A percentile compares a stretch with the other conserved stretches of the same genome.
Conservation (phyloP, 1,284 basidiomycete genomes). For the Ceraceosorus bombacis region DNA sequence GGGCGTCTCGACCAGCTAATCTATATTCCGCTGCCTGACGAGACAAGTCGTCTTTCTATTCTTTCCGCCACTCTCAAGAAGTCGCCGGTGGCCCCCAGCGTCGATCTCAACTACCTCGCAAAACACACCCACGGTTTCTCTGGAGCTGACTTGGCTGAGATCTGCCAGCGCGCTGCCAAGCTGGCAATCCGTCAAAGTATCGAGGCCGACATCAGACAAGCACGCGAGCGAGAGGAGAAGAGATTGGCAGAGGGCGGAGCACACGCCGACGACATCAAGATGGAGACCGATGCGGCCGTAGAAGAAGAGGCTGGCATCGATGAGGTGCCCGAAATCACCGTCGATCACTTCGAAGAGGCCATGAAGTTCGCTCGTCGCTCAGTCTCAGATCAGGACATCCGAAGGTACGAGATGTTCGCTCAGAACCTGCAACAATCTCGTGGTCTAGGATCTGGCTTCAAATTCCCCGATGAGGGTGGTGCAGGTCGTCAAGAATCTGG, state of each 20-base stretch:
- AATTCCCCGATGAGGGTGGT: constrained; percentile 76
- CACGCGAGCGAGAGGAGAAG: constrained; percentile 57
- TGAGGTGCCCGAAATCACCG: constrained; percentile 89
- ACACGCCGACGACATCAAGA: constrained; percentile 52
- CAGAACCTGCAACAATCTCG: constrained; percentile 44
- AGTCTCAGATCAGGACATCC: constrained; percentile 67
- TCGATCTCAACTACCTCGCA: constrained; percentile 78
- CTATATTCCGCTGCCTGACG: constrained; percentile 66
- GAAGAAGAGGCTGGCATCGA: constrained; percentile 60
- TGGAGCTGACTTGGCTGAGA: constrained; percentile 97
- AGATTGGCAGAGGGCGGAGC: constrained; percentile 15
- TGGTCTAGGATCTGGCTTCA: constrained; percentile 72
- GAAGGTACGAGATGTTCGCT: constrained; percentile 60
- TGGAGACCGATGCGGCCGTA: constrained; percentile 59
- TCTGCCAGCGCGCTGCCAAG: constrained; percentile 96
- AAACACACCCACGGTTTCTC: constrained; percentile 97
- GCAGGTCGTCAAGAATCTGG: constrained; percentile 50
- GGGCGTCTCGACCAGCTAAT: constrained; percentile 77
- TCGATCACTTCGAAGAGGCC: constrained; percentile 77
- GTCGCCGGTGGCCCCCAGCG: constrained; percentile 76
- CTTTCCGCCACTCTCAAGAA: constrained; percentile 85
- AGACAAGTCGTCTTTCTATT: constrained; percentile 81
- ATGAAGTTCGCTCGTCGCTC: constrained; percentile 65
- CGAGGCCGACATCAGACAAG: constrained; percentile 75
- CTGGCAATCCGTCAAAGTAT: constrained; percentile 91